Evolutionary conservation across 768 basidiomycete species (phyloP).

Genomic region (Lactarius indigo): DNA sequence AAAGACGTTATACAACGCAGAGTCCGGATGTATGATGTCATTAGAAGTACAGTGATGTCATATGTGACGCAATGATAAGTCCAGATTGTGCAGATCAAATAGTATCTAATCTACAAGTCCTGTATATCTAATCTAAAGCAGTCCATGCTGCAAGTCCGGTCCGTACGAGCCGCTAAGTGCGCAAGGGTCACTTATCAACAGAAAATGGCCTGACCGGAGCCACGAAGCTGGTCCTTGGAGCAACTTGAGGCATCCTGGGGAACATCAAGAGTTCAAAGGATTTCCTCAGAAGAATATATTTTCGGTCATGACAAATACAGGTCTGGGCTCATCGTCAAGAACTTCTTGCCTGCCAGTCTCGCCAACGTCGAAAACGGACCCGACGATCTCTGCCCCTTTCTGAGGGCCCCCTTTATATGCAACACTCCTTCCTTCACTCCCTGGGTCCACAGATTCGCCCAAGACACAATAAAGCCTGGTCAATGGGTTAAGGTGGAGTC

Average conservation of each 20-base stretch:
- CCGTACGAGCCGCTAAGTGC: too few species aligned
- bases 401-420: not conserved
- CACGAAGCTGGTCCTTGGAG: not conserved
- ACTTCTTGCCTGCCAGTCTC: not conserved
- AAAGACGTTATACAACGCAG: too few species aligned
- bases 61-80: too few species aligned
- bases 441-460: not conserved
- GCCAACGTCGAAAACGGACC: not conserved
- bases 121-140: too few species aligned
- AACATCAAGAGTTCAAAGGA: not conserved
- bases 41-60: too few species aligned
- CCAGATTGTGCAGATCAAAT: too few species aligned
- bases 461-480: not conserved
- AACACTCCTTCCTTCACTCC: not conserved
- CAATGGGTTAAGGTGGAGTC: not conserved
- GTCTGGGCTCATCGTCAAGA: not conserved
- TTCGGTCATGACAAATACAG: not conserved
- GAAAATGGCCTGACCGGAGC: not conserved
- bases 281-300: accelerated
- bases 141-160: too few species aligned
- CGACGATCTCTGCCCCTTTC: not conserved
- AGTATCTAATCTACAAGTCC: too few species aligned
- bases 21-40: too few species aligned
- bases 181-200: too few species aligned
- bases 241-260: not conserved